Conservation (phyloP, 1,284 basidiomycete species). For the Cerrena zonata region DNA sequence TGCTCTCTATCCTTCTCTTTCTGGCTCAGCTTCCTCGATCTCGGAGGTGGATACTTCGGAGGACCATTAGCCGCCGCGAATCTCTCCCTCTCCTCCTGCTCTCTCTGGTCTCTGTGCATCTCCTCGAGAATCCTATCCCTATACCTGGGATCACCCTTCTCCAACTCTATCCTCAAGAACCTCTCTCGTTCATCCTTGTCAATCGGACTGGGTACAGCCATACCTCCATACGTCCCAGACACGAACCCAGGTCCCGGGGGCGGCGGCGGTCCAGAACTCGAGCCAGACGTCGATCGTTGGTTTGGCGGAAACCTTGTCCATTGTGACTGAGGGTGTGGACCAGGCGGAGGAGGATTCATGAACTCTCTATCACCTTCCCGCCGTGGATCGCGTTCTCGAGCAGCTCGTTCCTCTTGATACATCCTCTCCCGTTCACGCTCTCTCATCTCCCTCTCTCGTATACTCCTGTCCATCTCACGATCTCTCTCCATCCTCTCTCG, state of each 20-base stretch:
- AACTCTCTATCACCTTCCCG: conserved; percentile 17
- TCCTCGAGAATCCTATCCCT: not conserved
- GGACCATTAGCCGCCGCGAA: conserved; percentile 5
- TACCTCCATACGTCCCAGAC: not conserved
- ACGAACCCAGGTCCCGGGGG: not conserved
- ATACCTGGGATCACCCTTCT: not conserved
- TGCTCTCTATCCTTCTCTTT: conserved; percentile 15
- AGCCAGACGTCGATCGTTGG: not conserved
- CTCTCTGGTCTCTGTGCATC: conserved; percentile 5
- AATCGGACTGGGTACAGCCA: not conserved
- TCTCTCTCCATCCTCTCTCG: conserved; percentile 1
- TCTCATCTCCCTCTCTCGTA: conserved; percentile 5
- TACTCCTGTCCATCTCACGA: conserved; percentile 4
- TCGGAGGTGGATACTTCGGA: too few relatives aligned
- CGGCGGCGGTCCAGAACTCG: not conserved
- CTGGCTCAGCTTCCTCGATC: conserved; percentile 12
- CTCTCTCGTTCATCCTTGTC: not conserved
- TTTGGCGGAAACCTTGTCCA: not conserved
- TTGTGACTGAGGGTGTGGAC: conserved; percentile 4
- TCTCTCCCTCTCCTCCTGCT: conserved; percentile 8
- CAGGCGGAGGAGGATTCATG: not conserved
- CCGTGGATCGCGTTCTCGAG: conserved; percentile 21
- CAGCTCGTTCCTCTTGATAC: conserved; percentile 13
- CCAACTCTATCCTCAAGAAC: not conserved
- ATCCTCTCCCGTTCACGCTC: conserved; percentile 12